phyloP scores from a whole-genome alignment of 2,329 filamentous ascomycete species.

The Aspergillus clavatus region DNA sequence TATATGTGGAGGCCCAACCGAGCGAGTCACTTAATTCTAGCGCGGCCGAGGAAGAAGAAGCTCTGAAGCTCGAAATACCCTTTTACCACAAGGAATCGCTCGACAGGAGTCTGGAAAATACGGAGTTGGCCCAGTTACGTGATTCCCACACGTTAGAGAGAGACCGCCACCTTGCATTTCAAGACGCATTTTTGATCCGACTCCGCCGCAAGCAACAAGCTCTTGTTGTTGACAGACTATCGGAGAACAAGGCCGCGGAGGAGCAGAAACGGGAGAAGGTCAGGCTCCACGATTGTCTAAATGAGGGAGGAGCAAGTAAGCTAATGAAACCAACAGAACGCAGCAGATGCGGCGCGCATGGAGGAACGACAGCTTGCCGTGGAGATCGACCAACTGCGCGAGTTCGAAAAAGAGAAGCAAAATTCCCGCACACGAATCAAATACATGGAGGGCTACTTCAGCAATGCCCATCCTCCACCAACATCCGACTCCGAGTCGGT shows the following conservation, averaged over 20 bases:
- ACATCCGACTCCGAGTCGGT: slow-evolving; percentile 15
- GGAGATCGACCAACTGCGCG: slow-evolving; percentile 42
- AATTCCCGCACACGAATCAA: slow-evolving; percentile 43
- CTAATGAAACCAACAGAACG: slow-evolving; percentile 29
- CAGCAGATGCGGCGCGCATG: slow-evolving; percentile 29
- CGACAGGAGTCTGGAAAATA: slow-evolving; percentile 32
- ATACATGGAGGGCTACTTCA: slow-evolving; percentile 46
- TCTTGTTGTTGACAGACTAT: slow-evolving; percentile 25
- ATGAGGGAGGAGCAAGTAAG: not conserved
- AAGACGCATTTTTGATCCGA: slow-evolving; percentile 27
- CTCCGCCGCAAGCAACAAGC: slow-evolving; percentile 29
- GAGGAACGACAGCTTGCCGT: slow-evolving; percentile 43
- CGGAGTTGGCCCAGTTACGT: slow-evolving; percentile 27
- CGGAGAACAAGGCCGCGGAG: slow-evolving; percentile 28
- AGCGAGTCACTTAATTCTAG: slow-evolving; percentile 3
- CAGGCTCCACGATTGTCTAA: slow-evolving; percentile 5
- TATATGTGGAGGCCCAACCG: slow-evolving; percentile 26
- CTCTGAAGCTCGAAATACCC: slow-evolving; percentile 29
- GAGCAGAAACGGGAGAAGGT: slow-evolving; percentile 39
- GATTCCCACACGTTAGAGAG: slow-evolving; percentile 28
- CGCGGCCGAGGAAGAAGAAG: slow-evolving; percentile 15
- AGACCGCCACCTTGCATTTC: slow-evolving; percentile 32
- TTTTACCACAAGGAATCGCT: slow-evolving; percentile 32
- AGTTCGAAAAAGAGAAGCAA: slow-evolving; percentile 41
- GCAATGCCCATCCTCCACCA: slow-evolving; percentile 35